Base-by-base conservation (phyloP, 768 basidiomycete species). In the Chlorophyllum brunneum region DNA sequence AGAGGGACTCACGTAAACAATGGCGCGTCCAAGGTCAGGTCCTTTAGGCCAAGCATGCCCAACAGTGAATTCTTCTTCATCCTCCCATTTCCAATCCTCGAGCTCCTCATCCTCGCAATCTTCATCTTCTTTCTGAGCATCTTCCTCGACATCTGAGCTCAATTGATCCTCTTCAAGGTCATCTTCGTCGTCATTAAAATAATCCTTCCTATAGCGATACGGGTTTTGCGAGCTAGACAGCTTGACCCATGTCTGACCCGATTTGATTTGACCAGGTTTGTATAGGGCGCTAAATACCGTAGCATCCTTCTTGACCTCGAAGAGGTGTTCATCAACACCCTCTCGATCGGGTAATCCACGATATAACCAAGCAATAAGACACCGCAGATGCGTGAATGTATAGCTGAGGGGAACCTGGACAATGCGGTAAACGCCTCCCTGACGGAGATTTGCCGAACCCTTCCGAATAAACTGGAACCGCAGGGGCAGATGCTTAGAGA, bases 341-440 rank as follows among this genome's bases (percentile, higher is more conserved):
- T 59, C 58, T 37, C 33, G 44, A 8, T 34, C 36, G 34, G 58
- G 48, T 46, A 54, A 48, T 2, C 58, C 71, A 40, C 71, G 74
- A 57, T 86, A 88, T 4, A 86, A 65, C 60, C 80, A 89, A 5
- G 76, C 67, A 24, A 88, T 72, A 41, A 90, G 75, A 40, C 73
- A 76, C 34, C 79, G 78, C 4, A 90, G 69, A 59, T 85, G 85
- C 0, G 76, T 70, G 57, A 90, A 82, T 0, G 83, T 85, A 62
- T 87, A 88, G 61, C 75, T 85, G 23, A 81, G 68, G 0, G 87
- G 87, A 6, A 87, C 83, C 56, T 86, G 86, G 4, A 81, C 80
- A 47, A 88, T 67, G 47, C 86, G 78, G 59, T 81, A 79, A 2
- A 84, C 73, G 4, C 81, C 80, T 4, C 82, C 79, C 48, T 69